phyloP scores from a whole-genome alignment of 805 yeast species.

The Clavispora vitiphila region DNA sequence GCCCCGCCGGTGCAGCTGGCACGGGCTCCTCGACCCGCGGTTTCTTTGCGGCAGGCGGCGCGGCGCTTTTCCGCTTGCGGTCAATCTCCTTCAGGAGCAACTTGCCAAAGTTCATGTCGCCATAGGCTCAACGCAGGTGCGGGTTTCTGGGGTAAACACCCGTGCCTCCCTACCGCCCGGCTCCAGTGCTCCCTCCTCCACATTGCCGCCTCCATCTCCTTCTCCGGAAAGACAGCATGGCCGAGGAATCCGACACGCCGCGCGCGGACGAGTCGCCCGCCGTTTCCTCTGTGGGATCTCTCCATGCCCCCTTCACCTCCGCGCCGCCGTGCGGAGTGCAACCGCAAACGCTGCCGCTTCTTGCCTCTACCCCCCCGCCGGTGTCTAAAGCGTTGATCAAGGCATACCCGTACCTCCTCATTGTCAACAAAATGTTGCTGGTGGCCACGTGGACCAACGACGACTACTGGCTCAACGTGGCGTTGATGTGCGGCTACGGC shows the following conservation, averaged over 20 bases:
- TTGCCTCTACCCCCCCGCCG: slow-evolving; percentile 86
- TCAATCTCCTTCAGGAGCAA: slow-evolving; percentile 11
- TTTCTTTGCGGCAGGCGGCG: neutral
- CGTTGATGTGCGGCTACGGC: slow-evolving; percentile 51
- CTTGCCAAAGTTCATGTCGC: slow-evolving; percentile 11
- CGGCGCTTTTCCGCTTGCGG: slow-evolving; percentile 8
- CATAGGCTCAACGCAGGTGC: slow-evolving; percentile 3
- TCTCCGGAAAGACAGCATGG: too few relatives aligned
- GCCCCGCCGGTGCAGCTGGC: neutral
- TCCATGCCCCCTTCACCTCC: slow-evolving; percentile 26
- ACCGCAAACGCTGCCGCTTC: slow-evolving; percentile 70
- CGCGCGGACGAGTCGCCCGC: neutral
- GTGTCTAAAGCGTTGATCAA: slow-evolving; percentile 77
- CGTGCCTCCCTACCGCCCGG: neutral
- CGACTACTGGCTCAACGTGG: slow-evolving; percentile 69
- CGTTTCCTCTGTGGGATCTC: slow-evolving; percentile 11
- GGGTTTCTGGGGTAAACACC: slow-evolving; percentile 3
- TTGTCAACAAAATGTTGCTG: slow-evolving; percentile 64
- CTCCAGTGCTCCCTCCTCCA: too few relatives aligned
- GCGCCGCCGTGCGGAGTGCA: slow-evolving; percentile 10
- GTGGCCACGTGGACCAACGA: slow-evolving; percentile 89
- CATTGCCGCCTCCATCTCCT: neutral
- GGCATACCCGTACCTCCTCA: slow-evolving; percentile 79
- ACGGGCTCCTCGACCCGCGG: neutral
- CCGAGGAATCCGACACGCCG: neutral